A percentile compares a stretch with the other conserved stretches of the same genome.
Conservation (phyloP, 345 rosid genomes). For the Rhizophora apiculata region DNA sequence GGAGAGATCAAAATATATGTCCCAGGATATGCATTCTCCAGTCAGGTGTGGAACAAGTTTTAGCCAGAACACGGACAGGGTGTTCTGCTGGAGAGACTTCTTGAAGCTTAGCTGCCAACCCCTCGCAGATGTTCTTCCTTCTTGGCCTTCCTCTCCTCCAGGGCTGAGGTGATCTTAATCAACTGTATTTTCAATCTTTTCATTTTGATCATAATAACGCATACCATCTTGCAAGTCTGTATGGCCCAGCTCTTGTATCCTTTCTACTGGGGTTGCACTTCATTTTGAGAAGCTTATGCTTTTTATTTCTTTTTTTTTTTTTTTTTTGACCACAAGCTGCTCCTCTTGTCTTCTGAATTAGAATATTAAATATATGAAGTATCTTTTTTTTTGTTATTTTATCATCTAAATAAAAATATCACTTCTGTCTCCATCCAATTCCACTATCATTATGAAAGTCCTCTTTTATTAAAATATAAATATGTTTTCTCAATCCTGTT, state of each 20-base stretch:
- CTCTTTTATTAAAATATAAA: not conserved
- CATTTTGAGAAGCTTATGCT: too few relatives aligned
- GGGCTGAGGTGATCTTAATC: slow-evolving; percentile 24
- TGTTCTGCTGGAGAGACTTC: slow-evolving; percentile 45
- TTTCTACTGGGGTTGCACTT: too few relatives aligned
- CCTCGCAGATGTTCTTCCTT: slow-evolving; percentile 25
- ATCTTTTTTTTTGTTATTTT: not conserved
- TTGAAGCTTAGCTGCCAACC: slow-evolving; percentile 43
- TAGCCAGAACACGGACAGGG: slow-evolving; percentile 35
- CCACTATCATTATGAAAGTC: too few relatives aligned
- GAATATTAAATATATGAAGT: too few relatives aligned
- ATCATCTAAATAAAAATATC: not conserved
- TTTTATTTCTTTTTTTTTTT: too few relatives aligned
- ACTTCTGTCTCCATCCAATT: not conserved
- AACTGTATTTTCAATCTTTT: too few relatives aligned
- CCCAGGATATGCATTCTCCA: slow-evolving; percentile 26
- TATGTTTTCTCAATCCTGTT: not conserved
- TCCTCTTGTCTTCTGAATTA: too few relatives aligned
- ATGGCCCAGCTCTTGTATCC: too few relatives aligned
- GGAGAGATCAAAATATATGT: slow-evolving; percentile 44
- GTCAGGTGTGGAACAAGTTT: slow-evolving; percentile 43
- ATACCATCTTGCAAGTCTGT: too few relatives aligned
- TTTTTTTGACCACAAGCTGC: not conserved
- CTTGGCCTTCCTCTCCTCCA: slow-evolving; percentile 39
- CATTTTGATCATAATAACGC: too few relatives aligned